Percentiles rank a stretch among this genome's conserved stretches.
phyloP scores from a whole-genome alignment of 1,284 basidiomycete species.

The Cutaneotrichosporon sp. region DNA sequence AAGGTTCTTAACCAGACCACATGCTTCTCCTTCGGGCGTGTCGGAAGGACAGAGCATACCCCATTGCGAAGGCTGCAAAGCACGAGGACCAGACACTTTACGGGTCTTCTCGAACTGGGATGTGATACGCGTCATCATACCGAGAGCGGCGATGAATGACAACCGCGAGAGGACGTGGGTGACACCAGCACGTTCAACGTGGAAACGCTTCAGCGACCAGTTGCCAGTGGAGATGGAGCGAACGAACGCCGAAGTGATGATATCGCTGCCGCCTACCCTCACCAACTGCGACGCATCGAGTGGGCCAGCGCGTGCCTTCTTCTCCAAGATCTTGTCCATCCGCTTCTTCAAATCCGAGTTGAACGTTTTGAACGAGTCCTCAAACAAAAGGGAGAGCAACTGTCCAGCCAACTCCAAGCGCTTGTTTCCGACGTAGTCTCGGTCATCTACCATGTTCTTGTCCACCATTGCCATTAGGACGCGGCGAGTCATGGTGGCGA shows the following conservation, averaged over 20 bases:
- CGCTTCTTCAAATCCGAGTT: conserved; percentile 92
- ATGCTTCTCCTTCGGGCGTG: conserved; percentile 99
- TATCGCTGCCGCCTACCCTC: conserved; percentile 55
- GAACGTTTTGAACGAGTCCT: conserved; percentile 99
- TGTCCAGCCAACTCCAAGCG: conserved; percentile 96
- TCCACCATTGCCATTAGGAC: conserved; percentile 97
- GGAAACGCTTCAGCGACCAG: conserved; percentile 99
- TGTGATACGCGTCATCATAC: conserved; percentile 99
- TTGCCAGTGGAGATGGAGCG: conserved; percentile 99
- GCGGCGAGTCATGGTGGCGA: conserved; percentile 94
- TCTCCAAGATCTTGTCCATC: conserved; percentile 98
- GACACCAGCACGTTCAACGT: conserved; percentile 98
- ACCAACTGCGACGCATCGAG: conserved; percentile 80
- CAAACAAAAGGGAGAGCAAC: conserved; percentile 89
- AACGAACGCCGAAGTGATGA: conserved; percentile 92
- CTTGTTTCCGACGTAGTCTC: conserved; percentile 99
- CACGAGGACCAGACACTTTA: conserved; percentile 96
- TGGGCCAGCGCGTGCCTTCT: conserved; percentile 88
- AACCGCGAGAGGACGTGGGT: conserved; percentile 95
- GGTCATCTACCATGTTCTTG: conserved; percentile 94
- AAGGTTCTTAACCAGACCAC: conserved; percentile 96
- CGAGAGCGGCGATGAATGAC: conserved; percentile 93
- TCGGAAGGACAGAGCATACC: conserved; percentile 98
- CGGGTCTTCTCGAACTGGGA: conserved; percentile 99
- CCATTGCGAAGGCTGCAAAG: conserved; percentile 98